A percentile compares a stretch with the other conserved stretches of the same genome.
phyloP scores from a whole-genome alignment of 148 eudicot species.

The Tetragonia tetragonoides region DNA sequence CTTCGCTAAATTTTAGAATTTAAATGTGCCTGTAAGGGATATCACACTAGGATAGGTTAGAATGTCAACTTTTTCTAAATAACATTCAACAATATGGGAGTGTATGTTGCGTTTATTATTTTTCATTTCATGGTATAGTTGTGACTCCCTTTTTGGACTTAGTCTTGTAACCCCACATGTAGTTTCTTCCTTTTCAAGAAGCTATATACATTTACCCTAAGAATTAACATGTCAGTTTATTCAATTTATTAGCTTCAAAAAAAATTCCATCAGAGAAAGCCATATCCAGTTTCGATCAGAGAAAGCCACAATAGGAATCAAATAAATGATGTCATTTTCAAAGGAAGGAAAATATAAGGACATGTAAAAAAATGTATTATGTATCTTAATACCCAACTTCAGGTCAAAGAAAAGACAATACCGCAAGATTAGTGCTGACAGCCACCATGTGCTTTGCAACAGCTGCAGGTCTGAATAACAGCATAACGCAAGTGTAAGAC shows the following conservation, averaged over 20 bases:
- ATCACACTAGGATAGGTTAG: neutral
- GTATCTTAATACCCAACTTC: neutral
- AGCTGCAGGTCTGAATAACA: constrained; percentile 66
- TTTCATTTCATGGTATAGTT: neutral
- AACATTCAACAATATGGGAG: neutral
- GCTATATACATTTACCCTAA: neutral
- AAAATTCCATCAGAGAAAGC: too few species aligned
- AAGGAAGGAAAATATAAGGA: neutral
- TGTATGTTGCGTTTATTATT: neutral
- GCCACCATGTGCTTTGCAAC: constrained; percentile 99
- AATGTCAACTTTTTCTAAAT: neutral
- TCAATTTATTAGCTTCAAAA: neutral
- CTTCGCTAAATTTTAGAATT: neutral
- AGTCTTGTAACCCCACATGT: neutral
- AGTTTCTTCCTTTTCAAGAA: neutral
- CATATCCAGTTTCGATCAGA: neutral
- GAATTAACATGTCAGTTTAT: neutral
- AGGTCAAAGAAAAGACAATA: constrained; percentile 27
- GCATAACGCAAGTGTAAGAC: constrained; percentile 13
- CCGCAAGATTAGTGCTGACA: constrained; percentile 94
- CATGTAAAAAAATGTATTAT: neutral
- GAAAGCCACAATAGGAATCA: neutral
- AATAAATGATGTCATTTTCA: neutral
- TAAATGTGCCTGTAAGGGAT: neutral
- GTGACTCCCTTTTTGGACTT: neutral